Evolutionary conservation across 1,284 basidiomycete genomes (phyloP).

Genomic region (Cerioporus squamosus): DNA sequence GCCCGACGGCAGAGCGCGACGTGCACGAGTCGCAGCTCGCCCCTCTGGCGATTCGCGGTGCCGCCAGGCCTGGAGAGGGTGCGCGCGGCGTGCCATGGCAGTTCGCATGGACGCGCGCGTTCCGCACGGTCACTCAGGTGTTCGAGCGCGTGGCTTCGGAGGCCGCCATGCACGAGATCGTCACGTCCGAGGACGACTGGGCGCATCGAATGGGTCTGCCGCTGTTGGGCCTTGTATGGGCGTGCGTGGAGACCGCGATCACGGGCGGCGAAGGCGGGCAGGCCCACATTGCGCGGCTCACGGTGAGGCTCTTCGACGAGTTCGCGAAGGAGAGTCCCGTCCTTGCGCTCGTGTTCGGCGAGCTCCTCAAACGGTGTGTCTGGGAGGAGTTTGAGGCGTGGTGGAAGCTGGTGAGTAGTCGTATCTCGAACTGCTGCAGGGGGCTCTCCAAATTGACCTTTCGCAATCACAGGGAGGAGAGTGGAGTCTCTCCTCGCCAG

Average conservation of each 20-base stretch:
- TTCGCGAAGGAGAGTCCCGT: slow-evolving; percentile 25
- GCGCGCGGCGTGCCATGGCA: no score
- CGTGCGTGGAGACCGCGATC: slow-evolving; percentile 14
- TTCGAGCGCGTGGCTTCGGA: not conserved
- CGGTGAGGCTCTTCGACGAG: slow-evolving; percentile 30
- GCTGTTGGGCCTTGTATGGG: not conserved
- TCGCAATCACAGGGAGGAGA: no score
- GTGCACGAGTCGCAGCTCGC: no score
- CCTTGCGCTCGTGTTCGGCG: slow-evolving; percentile 31
- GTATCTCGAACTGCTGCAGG: no score
- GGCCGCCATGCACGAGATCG: not conserved
- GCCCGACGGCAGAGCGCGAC: no score
- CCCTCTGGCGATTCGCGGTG: no score
- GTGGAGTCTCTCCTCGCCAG: not conserved
- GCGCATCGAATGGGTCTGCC: not conserved
- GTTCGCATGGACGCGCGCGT: no score
- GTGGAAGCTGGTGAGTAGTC: slow-evolving; percentile 39
- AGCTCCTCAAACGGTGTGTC: slow-evolving; percentile 33
- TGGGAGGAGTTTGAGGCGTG: slow-evolving; percentile 36
- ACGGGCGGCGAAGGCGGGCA: slow-evolving; percentile 17
- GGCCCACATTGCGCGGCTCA: slow-evolving; percentile 32
- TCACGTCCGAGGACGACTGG: not conserved
- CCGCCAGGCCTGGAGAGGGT: no score
- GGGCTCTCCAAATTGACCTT: no score
- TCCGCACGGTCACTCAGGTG: no score